Conservation (phyloP, 805 yeast genomes). For the Tetrapisispora arboricola region DNA sequence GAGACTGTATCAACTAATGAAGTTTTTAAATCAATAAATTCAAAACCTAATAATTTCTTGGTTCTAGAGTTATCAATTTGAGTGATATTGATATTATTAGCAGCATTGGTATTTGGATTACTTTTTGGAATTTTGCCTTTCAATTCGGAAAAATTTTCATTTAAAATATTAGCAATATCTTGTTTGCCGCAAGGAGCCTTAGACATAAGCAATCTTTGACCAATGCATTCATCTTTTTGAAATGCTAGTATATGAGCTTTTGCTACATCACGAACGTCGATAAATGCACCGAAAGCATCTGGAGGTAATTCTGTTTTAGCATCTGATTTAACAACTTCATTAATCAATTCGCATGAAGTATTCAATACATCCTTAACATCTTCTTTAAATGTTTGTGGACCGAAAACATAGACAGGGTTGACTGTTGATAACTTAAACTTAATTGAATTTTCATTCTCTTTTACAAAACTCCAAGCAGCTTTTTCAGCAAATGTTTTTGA, state of each 20-base stretch:
- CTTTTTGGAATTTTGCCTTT: slow-evolving; percentile 37
- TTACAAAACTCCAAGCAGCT: slow-evolving; percentile 44
- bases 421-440: slow-evolving; percentile 33
- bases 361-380: slow-evolving; percentile 29
- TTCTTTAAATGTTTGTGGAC: slow-evolving; percentile 40
- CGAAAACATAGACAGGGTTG: slow-evolving; percentile 38
- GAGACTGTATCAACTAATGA: slow-evolving; percentile 19
- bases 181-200: slow-evolving; percentile 22
- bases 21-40: slow-evolving; percentile 14
- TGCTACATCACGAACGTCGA: slow-evolving; percentile 59
- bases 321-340: slow-evolving; percentile 20
- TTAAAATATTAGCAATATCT: slow-evolving; percentile 24
- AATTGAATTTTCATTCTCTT: slow-evolving; percentile 29
- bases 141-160: slow-evolving; percentile 34
- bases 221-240: slow-evolving; percentile 28
- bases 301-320: slow-evolving; percentile 6
- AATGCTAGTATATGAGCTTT: slow-evolving; percentile 45
- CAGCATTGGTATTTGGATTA: slow-evolving; percentile 20
- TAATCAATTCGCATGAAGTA: slow-evolving; percentile 29
- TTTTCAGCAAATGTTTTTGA: slow-evolving; percentile 49
- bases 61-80: slow-evolving; percentile 13
- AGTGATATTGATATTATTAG: not conserved
- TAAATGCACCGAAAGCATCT: slow-evolving; percentile 16
- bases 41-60: slow-evolving; percentile 17
- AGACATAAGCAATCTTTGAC: slow-evolving; percentile 27